Conservation (phyloP, 331 rosid species). For the Acacia pycnantha region DNA sequence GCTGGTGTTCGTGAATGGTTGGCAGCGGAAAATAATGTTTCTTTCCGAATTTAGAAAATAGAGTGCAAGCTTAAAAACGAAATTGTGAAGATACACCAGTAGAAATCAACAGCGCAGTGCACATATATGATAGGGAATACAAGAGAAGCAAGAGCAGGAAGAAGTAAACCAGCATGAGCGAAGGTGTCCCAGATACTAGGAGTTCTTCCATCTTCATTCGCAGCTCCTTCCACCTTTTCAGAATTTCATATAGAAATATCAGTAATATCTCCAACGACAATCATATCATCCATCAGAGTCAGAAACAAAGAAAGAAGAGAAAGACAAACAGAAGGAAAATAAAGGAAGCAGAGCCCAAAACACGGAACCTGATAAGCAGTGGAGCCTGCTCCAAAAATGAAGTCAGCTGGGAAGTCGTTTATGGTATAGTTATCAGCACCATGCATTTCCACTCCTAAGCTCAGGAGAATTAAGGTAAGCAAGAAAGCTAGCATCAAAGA, state of each 20-base stretch:
- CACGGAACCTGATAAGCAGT: slow-evolving; percentile 47
- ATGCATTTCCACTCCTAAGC: neutral
- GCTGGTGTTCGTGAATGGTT: neutral
- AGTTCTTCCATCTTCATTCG: slow-evolving; percentile 71
- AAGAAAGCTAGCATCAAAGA: neutral
- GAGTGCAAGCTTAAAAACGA: neutral
- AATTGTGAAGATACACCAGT: neutral
- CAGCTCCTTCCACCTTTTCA: slow-evolving; percentile 79
- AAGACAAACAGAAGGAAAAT: neutral
- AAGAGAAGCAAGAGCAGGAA: neutral
- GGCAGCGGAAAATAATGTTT: neutral
- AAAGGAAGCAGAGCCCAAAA: neutral
- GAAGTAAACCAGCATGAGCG: slow-evolving; percentile 47
- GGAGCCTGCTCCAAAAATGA: slow-evolving; percentile 57
- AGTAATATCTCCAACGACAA: neutral
- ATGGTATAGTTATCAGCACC: slow-evolving; percentile 25
- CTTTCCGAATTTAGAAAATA: neutral
- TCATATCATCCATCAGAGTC: neutral
- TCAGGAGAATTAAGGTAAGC: neutral
- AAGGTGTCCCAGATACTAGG: slow-evolving; percentile 74
- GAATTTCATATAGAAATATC: neutral
- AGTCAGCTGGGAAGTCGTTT: slow-evolving; percentile 44
- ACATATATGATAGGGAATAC: neutral
- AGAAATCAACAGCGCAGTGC: neutral
- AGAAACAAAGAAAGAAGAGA: neutral